Base-by-base conservation (phyloP, 2,329 filamentous ascomycete genomes). In the Cordyceps cateniannulata region DNA sequence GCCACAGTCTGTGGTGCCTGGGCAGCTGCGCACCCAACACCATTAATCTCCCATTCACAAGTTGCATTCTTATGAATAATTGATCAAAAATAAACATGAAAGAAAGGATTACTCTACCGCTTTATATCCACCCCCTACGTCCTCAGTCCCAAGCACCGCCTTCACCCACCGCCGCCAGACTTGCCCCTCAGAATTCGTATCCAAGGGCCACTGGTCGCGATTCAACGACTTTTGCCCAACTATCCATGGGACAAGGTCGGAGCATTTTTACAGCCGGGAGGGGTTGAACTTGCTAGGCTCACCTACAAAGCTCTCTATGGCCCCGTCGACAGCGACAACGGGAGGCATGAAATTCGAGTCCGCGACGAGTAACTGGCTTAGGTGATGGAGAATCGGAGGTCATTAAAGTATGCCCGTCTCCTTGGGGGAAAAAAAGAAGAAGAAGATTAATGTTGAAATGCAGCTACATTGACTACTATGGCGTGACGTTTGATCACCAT, bases 401-500 rank as follows among this genome's bases (percentile, higher is more conserved):
- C 53, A 2, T 18, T 47, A 8, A 22, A 57, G 44, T 49, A 49
- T 16, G 44, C 14, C n/a, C n/a, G n/a, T n/a, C n/a, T n/a, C n/a
- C n/a, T n/a, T n/a, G n/a, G n/a, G n/a, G n/a, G n/a, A n/a, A n/a
- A n/a, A n/a, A n/a, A n/a, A n/a, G n/a, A n/a, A n/a, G n/a, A n/a
- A n/a, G n/a, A n/a, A n/a, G n/a, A n/a, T 14, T 7, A n/a, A 40
- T 14, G 12, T 40, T 9, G 8, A 9, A 40, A n/a, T n/a, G n/a
- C n/a, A 47, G 53, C 16, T 16, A 57, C 25, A 57, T 57, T 35
- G 53, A 77, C 65, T 75, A 75, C 60, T 76, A 77, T 60, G 70
- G 74, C 32, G 71, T 77, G 35, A 76, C 73, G 20, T 78, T 78
- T 63, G 73, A 77, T 62, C 69, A 77, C 58, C 67, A 72, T 24